phyloP scores from a whole-genome alignment of 2,329 filamentous ascomycete species.

The Delphinella strobiligena region DNA sequence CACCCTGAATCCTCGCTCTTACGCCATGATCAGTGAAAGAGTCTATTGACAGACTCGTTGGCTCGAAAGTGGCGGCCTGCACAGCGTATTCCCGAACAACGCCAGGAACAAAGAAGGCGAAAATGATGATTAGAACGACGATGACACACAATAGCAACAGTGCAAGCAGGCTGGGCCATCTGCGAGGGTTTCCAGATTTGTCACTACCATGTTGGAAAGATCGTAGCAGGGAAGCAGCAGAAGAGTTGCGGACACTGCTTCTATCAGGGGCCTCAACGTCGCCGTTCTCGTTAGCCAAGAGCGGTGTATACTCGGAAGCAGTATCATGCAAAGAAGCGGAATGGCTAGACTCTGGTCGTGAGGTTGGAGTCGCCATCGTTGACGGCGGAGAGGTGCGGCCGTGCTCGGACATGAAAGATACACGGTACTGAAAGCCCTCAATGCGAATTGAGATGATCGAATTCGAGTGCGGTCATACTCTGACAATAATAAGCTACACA shows the following conservation, averaged over 20 bases:
- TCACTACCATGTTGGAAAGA: slow-evolving; percentile 22
- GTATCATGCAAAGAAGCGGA: slow-evolving; percentile 20
- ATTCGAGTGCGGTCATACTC: too few relatives aligned
- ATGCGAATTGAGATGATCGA: too few relatives aligned
- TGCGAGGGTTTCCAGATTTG: slow-evolving; percentile 28
- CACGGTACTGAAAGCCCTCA: too few relatives aligned
- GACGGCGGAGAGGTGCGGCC: slow-evolving; percentile 18
- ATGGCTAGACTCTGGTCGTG: slow-evolving; percentile 23
- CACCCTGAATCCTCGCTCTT: slow-evolving; percentile 66
- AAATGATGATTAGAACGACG: slow-evolving; percentile 56
- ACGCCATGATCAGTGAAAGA: slow-evolving; percentile 72
- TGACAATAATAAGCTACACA: too few relatives aligned
- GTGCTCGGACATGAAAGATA: slow-evolving; percentile 25
- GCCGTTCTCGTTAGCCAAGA: slow-evolving; percentile 15
- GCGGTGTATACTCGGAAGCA: slow-evolving; percentile 28
- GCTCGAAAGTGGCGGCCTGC: slow-evolving; percentile 68
- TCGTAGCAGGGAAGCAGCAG: slow-evolving; percentile 24
- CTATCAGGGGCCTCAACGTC: slow-evolving; percentile 8
- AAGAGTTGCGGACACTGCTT: slow-evolving; percentile 15
- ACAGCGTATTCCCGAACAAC: slow-evolving; percentile 78
- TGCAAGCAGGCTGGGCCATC: slow-evolving; percentile 72
- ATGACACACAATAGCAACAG: slow-evolving; percentile 52
- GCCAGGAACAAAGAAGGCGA: slow-evolving; percentile 72
- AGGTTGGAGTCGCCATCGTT: slow-evolving; percentile 24
- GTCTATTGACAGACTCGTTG: slow-evolving; percentile 73